Conservation (phyloP, 257 asterid species). For the Gardenia jasminoides region DNA sequence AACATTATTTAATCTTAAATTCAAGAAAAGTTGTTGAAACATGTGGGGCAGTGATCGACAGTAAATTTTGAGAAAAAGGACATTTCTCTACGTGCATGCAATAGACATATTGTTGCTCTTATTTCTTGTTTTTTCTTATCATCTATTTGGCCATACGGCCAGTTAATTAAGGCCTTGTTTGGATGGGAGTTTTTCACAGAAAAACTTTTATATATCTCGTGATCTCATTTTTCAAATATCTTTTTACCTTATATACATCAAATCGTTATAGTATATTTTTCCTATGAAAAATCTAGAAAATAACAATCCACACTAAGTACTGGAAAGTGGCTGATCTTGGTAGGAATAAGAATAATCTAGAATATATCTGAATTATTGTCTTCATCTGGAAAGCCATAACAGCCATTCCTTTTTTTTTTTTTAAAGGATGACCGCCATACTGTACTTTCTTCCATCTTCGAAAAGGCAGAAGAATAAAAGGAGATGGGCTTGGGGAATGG, state of each 20-base stretch:
- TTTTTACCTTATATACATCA: too few relatives aligned
- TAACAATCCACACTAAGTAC: too few relatives aligned
- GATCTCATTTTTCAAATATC: too few relatives aligned
- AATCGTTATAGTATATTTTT: too few relatives aligned
- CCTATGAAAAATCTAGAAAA: too few relatives aligned
- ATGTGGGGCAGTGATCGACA: not conserved
- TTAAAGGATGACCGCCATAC: not conserved
- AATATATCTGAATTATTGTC: not conserved
- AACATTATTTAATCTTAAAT: too few relatives aligned
- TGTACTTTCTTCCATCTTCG: not conserved
- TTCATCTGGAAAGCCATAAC: not conserved
- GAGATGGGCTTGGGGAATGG: not conserved
- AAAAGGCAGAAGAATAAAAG: not conserved
- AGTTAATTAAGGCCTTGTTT: too few relatives aligned
- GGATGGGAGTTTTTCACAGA: too few relatives aligned
- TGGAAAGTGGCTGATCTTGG: not conserved
- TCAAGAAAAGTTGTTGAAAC: not conserved
- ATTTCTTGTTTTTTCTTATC: not conserved
- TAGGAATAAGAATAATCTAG: not conserved
- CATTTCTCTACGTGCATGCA: not conserved
- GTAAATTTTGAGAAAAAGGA: not conserved
- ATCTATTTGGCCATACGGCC: not conserved
- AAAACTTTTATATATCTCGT: too few relatives aligned
- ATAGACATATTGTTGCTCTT: not conserved
- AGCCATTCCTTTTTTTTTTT: not conserved